Evolutionary conservation across 2,329 filamentous ascomycete genomes (phyloP), one percentile per base, ranked within the genome.

Genomic region (Fusarium circinatum): DNA sequence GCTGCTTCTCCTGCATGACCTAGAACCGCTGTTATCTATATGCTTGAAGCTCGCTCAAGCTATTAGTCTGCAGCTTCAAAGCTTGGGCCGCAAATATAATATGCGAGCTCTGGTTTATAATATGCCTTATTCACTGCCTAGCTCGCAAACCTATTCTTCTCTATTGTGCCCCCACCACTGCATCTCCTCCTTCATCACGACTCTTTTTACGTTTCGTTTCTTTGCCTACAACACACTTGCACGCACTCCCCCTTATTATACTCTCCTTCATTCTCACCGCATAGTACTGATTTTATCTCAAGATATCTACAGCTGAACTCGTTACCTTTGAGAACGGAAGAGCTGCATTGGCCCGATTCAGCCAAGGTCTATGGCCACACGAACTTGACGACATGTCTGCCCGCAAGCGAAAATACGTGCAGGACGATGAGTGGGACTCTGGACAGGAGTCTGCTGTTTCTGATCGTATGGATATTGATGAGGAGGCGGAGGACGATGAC

Each of bases 261-360:
- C 39, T 34, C 28, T 24, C 18, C 47, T 48, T 24, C 36, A 24
- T 51, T 26, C 49, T 28, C 38, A 42, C 15, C 32, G 15, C 36
- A 52, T 30, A 61, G 61, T 59, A 65, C 76, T 79, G 62, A 79
- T 76, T 28, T 49, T 12, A 41, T 36, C 26, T 36, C 28, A 73
- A 84, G 83, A 68, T 84, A 52, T 64, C 78, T 24, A 72, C 79
- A 28, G 65, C 77, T 26, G 67, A 82, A 15, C 77, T 84, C 2
- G 56, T 80, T 58, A 63, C 71, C 9, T 68, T 82, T 17, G 72
- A 81, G 39, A 82, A 82, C 77, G 83, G 82, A 42, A 74, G 71
- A 62, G 62, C 60, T 36, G 79, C 81, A 9, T 68, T 85, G 15
- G 58, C 70, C 51, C 67, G 51, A 10, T 79, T 78, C 49, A 68